Base-by-base conservation (phyloP, 495 filamentous ascomycete species). In the Neurospora sp. region DNA sequence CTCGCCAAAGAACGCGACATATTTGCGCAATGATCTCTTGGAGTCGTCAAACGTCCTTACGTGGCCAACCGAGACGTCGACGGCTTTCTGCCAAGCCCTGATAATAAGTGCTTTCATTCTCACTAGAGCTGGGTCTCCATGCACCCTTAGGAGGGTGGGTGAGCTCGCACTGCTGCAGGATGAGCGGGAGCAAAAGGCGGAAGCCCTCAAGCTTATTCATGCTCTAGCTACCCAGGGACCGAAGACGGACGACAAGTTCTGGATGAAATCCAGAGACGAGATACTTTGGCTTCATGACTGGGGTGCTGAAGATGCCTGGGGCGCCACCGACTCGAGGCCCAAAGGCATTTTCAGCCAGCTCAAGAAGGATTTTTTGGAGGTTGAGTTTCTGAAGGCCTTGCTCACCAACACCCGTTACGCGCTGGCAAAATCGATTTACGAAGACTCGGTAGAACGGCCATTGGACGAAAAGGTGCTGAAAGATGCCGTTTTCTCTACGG, bases 271-370 rank as follows among this genome's bases (percentile, higher is more conserved):
- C 9, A 86, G 93, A 44, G 85, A 88, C 69, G 88, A 92, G 77
- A 78, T 97, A 18, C 81, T 95, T 2, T 97, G 94, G 94, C 87
- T 97, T 39, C 88, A 89, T 76, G 88, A 90, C 78, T 97, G 94
- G 94, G 91, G 89, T 31, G 82, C 84, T 3, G 86, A 88, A 70
- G 77, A 83, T 12, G 41, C 75, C 79, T 70, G 78, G 74, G 31
- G 76, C 73, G 70, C 81, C 42, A 53, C 75, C 37, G 72, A 74
- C 7, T 70, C 69, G 46, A 74, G 70, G 12, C 83, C 83, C 66
- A 84, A 85, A 72, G 94, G 94, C 1, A 82, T 96, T 18, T 91
- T 97, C 73, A 89, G 91, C 76, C 87, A 84, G 76, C 76, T 96
- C n/a, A 80, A 88, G 31, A 85, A 80, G 68, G 85, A 88, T 3